Evolutionary conservation across 2,329 filamentous ascomycete species (phyloP).

Genomic region (Bipolaris bicolor): DNA sequence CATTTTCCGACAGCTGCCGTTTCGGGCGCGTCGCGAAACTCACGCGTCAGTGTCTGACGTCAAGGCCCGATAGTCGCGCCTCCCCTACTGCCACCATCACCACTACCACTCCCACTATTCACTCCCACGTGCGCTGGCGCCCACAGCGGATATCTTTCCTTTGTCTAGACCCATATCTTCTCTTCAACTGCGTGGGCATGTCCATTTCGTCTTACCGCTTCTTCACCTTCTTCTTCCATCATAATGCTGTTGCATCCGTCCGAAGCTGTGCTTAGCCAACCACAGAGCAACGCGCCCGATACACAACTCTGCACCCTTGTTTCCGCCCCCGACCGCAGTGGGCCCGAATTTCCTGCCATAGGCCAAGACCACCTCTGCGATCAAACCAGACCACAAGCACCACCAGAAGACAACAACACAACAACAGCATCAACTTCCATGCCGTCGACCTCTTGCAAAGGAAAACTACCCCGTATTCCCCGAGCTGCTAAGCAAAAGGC

Average conservation of each 20-base stretch:
- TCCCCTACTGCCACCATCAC: slow-evolving; percentile 2
- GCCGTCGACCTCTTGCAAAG: slow-evolving; percentile 10
- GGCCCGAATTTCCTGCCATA: slow-evolving; percentile 14
- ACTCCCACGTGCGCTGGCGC: slow-evolving; percentile 1
- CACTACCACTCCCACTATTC: not conserved
- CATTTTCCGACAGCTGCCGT: not conserved
- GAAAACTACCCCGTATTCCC: slow-evolving; percentile 26
- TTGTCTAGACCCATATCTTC: slow-evolving; percentile 1
- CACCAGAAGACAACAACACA: not conserved
- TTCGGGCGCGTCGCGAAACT: slow-evolving; percentile 3
- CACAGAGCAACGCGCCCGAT: slow-evolving; percentile 30
- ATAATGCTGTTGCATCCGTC: slow-evolving; percentile 26
- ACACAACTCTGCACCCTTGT: slow-evolving; percentile 26
- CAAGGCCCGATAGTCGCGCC: slow-evolving; percentile 18
- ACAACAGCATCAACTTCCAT: not conserved
- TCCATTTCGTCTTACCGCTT: not conserved
- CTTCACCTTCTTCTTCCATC: not conserved
- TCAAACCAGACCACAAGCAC: not conserved
- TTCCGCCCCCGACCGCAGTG: slow-evolving; percentile 16
- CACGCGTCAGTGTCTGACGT: slow-evolving; percentile 20
- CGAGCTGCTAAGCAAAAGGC: slow-evolving; percentile 19
- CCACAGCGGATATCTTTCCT: slow-evolving; percentile 1
- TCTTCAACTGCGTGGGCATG: slow-evolving; percentile 11
- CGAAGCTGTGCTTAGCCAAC: slow-evolving; percentile 29
- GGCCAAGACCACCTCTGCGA: slow-evolving; percentile 38